Conservation (phyloP, 73 alveolate genomes). For the Urostyla sp. region DNA sequence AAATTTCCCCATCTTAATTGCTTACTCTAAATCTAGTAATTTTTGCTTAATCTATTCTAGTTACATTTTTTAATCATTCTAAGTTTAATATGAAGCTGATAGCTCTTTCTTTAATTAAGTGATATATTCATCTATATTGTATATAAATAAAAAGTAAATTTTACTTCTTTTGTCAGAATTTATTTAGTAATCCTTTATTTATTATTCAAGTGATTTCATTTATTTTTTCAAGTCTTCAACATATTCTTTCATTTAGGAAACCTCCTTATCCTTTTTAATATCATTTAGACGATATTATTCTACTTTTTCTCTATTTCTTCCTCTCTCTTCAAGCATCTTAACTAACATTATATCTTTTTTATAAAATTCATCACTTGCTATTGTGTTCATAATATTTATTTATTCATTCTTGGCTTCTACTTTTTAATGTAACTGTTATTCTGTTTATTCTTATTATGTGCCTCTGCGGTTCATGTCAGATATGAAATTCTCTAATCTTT, state of each 20-base stretch:
- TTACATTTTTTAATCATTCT: neutral
- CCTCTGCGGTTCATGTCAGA: slow-evolving; percentile 22
- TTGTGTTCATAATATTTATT: neutral
- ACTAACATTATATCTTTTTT: slow-evolving; percentile 15
- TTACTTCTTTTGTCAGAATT: slow-evolving; percentile 41
- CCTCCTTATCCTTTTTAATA: slow-evolving; percentile 2
- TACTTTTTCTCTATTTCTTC: slow-evolving; percentile 10
- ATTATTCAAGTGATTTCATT: neutral
- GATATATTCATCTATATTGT: slow-evolving; percentile 13
- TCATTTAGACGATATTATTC: neutral
- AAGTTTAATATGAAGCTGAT: neutral
- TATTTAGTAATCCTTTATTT: neutral
- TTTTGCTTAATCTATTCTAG: slow-evolving; percentile 22
- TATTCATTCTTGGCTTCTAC: slow-evolving; percentile 8
- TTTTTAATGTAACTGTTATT: neutral
- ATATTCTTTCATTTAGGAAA: neutral
- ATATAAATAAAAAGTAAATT: neutral
- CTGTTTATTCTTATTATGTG: slow-evolving; percentile 1
- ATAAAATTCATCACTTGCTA: slow-evolving; percentile 9
- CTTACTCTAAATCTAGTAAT: slow-evolving; percentile 37
- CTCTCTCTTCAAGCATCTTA: slow-evolving; percentile 41
- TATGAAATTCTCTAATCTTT: slow-evolving; percentile 14
- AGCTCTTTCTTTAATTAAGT: slow-evolving; percentile 8
- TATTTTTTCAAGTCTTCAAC: neutral
- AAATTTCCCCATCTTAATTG: slow-evolving; percentile 38